Base-by-base conservation (phyloP, 73 alveolate species). In the Durusdinium trenchii region DNA sequence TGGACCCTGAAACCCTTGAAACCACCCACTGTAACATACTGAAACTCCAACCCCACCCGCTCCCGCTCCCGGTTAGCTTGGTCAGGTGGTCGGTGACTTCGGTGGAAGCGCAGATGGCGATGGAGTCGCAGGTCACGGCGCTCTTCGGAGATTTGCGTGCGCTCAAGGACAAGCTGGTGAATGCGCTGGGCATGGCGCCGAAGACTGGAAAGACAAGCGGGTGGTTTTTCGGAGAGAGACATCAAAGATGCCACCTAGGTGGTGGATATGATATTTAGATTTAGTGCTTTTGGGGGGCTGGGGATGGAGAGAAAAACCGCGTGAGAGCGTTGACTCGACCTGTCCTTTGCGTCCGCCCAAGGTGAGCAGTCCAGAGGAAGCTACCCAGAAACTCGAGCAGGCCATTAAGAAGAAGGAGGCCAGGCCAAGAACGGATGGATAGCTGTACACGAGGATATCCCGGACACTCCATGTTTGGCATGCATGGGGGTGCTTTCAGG, bases 11-110 rank as follows among this genome's bases (percentile, higher is more conserved):
- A n/a, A n/a, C n/a, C n/a, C n/a, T n/a, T n/a, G n/a, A n/a, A n/a
- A n/a, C n/a, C n/a, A n/a, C n/a, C n/a, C n/a, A n/a, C n/a, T n/a
- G n/a, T n/a, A n/a, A n/a, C n/a, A n/a, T n/a, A n/a, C n/a, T n/a
- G n/a, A n/a, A n/a, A n/a, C n/a, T n/a, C n/a, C n/a, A n/a, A n/a
- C n/a, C n/a, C n/a, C n/a, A n/a, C n/a, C n/a, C n/a, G n/a, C n/a
- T n/a, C n/a, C n/a, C n/a, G n/a, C n/a, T n/a, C n/a, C n/a, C 20
- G 64, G 64, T 20, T 20, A 54, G 20, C 28, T 20, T 54, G 9
- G 64, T 64, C 52, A 89, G 96, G 96, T 89, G 96, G 96, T 73
- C 96, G 20, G 96, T 89, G 96, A 89, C 96, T 16, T 89, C 96
- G 3, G 81, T 75, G 46, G 96, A 89, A 67, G 96, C 96, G 14